A percentile compares a stretch with the other conserved stretches of the same genome.
These are phyloP conservation scores for Aphanoascus verrucosus DNA, from an alignment of 2,329 filamentous ascomycete genomes.

Conservation along the genomic window DNA sequence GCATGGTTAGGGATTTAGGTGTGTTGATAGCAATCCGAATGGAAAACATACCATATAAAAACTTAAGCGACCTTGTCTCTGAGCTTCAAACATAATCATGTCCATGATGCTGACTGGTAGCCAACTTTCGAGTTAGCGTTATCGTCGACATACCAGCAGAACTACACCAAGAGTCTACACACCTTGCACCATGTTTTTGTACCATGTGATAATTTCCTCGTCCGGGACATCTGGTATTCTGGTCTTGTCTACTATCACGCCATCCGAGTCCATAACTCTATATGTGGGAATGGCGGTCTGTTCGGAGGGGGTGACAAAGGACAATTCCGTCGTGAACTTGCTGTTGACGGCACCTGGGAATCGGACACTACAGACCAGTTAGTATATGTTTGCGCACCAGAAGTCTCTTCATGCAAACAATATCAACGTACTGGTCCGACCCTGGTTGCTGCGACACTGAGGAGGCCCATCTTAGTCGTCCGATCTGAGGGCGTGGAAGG, in stretches of 20 bases:
- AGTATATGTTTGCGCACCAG: not conserved
- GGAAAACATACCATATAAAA: conserved; percentile 74
- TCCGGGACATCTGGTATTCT: conserved; percentile 56
- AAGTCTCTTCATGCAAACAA: not conserved
- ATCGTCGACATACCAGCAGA: not conserved
- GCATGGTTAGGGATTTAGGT: not conserved
- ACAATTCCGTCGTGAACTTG: conserved; percentile 71
- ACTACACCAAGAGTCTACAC: not conserved
- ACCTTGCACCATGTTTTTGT: conserved; percentile 54
- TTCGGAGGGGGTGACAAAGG: conserved; percentile 63
- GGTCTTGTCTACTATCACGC: conserved; percentile 63
- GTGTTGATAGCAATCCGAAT: not conserved
- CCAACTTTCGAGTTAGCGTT: not conserved
- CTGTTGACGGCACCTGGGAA: conserved; percentile 96
- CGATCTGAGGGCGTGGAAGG: conserved; percentile 10
- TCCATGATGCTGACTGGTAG: conserved; percentile 70
- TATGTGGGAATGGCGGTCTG: conserved; percentile 77
- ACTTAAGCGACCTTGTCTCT: conserved; percentile 81
- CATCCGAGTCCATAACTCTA: conserved; percentile 81
- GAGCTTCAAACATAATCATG: conserved; percentile 93
- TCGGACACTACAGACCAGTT: conserved; percentile 38
- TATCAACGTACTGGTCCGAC: conserved; percentile 46
- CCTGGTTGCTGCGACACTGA: conserved; percentile 49
- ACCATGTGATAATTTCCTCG: conserved; percentile 50
- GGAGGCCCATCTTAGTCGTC: conserved; percentile 38